These are phyloP conservation scores for Linnemannia exigua DNA, from an alignment of 192 early-diverging fungal species.

Conservation along the genomic window DNA sequence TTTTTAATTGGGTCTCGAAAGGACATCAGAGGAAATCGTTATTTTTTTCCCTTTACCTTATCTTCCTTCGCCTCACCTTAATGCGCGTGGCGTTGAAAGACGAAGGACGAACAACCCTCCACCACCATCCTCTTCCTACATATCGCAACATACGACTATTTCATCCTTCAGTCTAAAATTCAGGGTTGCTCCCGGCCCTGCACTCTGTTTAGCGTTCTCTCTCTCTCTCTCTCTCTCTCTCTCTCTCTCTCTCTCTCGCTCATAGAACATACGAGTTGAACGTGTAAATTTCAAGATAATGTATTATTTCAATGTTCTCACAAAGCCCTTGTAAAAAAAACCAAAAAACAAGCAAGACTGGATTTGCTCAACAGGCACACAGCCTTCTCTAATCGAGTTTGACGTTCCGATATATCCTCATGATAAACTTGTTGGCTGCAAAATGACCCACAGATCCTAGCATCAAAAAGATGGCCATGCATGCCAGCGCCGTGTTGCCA, in stretches of 20 bases:
- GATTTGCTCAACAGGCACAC: too few relatives aligned
- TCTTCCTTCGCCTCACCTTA: too few relatives aligned
- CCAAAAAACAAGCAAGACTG: too few relatives aligned
- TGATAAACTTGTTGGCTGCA: conserved; percentile 74
- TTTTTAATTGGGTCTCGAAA: not conserved
- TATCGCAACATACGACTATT: not conserved
- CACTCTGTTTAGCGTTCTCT: not conserved
- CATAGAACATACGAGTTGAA: too few relatives aligned
- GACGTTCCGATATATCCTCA: conserved; percentile 81
- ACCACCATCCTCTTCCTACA: not conserved
- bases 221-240: not conserved
- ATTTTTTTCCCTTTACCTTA: too few relatives aligned
- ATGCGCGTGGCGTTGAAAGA: too few relatives aligned
- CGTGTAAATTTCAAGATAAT: too few relatives aligned
- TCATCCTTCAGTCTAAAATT: not conserved
- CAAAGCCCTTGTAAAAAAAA: not conserved
- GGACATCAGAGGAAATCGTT: not conserved
- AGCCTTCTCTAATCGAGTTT: conserved; percentile 68
- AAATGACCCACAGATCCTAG: conserved; percentile 81
- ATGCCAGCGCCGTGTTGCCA: conserved; percentile 79
- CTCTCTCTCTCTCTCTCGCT: not conserved
- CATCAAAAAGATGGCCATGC: conserved; percentile 76
- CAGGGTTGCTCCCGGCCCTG: not conserved
- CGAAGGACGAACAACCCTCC: not conserved
- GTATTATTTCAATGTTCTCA: too few relatives aligned